Conservation (phyloP, 2,329 filamentous ascomycete species). For the Penicillium sp. region DNA sequence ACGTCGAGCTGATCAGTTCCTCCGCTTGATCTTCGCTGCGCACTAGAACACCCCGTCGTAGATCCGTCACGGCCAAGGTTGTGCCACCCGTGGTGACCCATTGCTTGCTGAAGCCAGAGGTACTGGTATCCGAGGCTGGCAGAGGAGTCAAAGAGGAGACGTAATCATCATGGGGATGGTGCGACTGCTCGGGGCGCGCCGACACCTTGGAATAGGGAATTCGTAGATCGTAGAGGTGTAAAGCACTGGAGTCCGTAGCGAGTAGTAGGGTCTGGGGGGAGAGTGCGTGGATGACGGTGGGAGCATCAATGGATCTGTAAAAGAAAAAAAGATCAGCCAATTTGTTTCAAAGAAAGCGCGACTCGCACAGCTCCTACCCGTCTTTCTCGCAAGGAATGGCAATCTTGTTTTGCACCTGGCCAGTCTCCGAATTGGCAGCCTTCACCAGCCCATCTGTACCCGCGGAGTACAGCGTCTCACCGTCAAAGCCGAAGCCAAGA, state of each 20-base stretch:
- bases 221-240: slow-evolving; percentile 84
- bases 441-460: slow-evolving; percentile 63
- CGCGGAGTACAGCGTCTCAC: slow-evolving; percentile 59
- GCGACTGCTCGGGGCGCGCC: slow-evolving; percentile 68
- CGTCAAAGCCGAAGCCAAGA: slow-evolving; percentile 73
- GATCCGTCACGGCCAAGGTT: slow-evolving; percentile 83
- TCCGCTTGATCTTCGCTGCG: slow-evolving; percentile 94
- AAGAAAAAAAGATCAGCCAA: slow-evolving; percentile 12
- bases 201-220: slow-evolving; percentile 52
- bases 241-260: slow-evolving; percentile 80
- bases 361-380: slow-evolving; percentile 31
- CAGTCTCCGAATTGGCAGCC: slow-evolving; percentile 54
- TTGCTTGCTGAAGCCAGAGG: slow-evolving; percentile 85
- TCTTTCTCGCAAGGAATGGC: slow-evolving; percentile 57
- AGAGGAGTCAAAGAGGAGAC: slow-evolving; percentile 82
- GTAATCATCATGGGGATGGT: slow-evolving; percentile 87
- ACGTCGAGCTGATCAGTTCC: slow-evolving; percentile 75
- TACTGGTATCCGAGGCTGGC: slow-evolving; percentile 72
- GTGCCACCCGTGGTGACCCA: slow-evolving; percentile 92
- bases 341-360: neutral
- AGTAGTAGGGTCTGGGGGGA: slow-evolving; percentile 85
- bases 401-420: slow-evolving; percentile 74
- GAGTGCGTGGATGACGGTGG: slow-evolving; percentile 74
- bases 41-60: slow-evolving; percentile 78
- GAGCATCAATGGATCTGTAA: slow-evolving; percentile 57